Percentiles rank a stretch among this genome's conserved stretches.
Evolutionary conservation across 805 yeast species (phyloP).

Genomic region (Yamadazyma insecticola): DNA sequence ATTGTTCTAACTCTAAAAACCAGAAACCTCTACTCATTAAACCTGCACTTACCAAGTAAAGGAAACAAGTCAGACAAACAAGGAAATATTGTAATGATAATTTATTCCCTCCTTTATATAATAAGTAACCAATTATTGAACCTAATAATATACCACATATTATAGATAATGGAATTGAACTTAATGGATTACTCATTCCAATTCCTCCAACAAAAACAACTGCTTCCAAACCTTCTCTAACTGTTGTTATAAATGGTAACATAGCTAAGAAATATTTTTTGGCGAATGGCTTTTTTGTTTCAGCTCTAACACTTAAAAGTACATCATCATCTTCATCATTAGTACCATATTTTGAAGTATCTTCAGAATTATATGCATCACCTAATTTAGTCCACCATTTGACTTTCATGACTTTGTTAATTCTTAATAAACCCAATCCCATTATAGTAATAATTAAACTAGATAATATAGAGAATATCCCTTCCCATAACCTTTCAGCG

Average conservation of each 20-base stretch:
- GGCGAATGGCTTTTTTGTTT: too few species aligned
- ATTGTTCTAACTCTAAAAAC: slow-evolving; percentile 38
- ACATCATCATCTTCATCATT: slow-evolving; percentile 3
- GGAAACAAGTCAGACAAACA: slow-evolving; percentile 34
- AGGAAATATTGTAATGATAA: slow-evolving; percentile 39
- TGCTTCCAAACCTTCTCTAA: slow-evolving; percentile 89
- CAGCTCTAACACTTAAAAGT: too few species aligned
- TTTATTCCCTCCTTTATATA: slow-evolving; percentile 39
- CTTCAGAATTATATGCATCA: slow-evolving; percentile 26
- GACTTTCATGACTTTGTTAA: slow-evolving; percentile 70
- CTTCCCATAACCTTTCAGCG: slow-evolving; percentile 90
- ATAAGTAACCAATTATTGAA: slow-evolving; percentile 39
- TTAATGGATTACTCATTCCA: slow-evolving; percentile 30
- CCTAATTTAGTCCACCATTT: slow-evolving; percentile 62
- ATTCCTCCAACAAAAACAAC: slow-evolving; percentile 90
- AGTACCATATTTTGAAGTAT: slow-evolving; percentile 1
- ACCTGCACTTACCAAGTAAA: slow-evolving; percentile 42
- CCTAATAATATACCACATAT: slow-evolving; percentile 58
- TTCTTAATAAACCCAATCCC: slow-evolving; percentile 80
- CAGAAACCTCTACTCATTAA: slow-evolving; percentile 42
- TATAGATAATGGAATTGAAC: slow-evolving; percentile 54
- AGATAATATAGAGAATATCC: slow-evolving; percentile 72
- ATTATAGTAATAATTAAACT: slow-evolving; percentile 75
- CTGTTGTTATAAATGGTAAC: slow-evolving; percentile 46
- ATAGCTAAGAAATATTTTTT: slow-evolving; percentile 26